Base-by-base conservation (phyloP, 2,329 filamentous ascomycete genomes). In the Scorias spongiosa region DNA sequence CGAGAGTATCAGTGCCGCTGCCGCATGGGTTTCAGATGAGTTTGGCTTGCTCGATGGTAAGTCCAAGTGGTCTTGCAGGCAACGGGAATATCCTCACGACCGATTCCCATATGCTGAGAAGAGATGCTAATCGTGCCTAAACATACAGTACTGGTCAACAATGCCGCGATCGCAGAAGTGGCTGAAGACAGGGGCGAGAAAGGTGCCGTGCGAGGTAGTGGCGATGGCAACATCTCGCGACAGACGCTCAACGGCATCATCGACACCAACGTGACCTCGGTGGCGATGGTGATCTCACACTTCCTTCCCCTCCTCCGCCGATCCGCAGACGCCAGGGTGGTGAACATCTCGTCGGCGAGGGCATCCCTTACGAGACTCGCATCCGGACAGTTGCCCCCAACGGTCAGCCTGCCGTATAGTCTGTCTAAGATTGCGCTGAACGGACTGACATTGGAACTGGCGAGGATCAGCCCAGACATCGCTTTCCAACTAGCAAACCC, bases 201-300 rank as follows among this genome's bases (percentile, higher is more conserved):
- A 7, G 7, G 20, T 26, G 20, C 20, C 3, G 20, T 26, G 20
- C 20, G 7, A 26, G 20, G 20, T 26, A 26, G 4, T 26, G 20
- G 20, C 20, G 20, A 26, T 26, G 20, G 20, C 20, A 26, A 26
- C 4, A 7, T 26, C 4, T 26, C 20, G 20, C 20, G 20, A 26
- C 20, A 7, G 20, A 7, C 20, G 7, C 7, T 26, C 4, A 26
- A 26, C 20, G 7, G 4, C 20, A 55, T 52, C 11, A 60, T 64
- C n/a, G 58, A 63, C 41, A 56, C 65, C 34, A 68, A 72, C 53
- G 59, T 71, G 47, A 65, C 62, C 2, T 69, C 66, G 0, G 57
- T 69, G 15, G 66, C 57, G 5, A 58, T 62, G 38, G 32, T 67
- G 29, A 55, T 57, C 10, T 47, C 48, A 9, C 47, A 59, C 14